These are phyloP conservation scores for Suillus weaverae DNA, from an alignment of 768 basidiomycete species.

Conservation along the genomic window DNA sequence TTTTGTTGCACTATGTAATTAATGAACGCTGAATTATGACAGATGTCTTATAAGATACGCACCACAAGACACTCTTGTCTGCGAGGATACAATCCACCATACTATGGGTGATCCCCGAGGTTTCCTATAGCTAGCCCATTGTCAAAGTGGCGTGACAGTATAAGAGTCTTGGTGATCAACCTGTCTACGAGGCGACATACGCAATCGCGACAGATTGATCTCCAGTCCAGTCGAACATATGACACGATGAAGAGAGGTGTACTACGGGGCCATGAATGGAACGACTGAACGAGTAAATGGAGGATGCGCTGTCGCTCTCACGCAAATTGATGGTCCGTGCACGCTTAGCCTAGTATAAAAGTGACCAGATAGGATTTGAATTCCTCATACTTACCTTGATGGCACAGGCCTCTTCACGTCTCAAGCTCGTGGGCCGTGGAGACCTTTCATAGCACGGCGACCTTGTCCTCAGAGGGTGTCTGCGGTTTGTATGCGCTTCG, in stretches of 20 bases:
- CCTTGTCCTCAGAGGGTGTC: slow-evolving; percentile 49
- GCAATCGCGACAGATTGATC: background rate
- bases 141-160: background rate
- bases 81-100: background rate
- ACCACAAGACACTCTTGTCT: background rate
- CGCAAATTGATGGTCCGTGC: slow-evolving; percentile 26
- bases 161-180: background rate
- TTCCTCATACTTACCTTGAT: slow-evolving; percentile 63
- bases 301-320: background rate
- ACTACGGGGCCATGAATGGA: too few relatives aligned
- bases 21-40: background rate
- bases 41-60: background rate
- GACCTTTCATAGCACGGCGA: slow-evolving; percentile 57
- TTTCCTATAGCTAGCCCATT: background rate
- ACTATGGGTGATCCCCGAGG: background rate
- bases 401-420: slow-evolving; percentile 55
- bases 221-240: background rate
- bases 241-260: background rate
- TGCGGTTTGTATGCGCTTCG: slow-evolving; percentile 55
- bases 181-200: background rate
- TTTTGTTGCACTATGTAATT: background rate
- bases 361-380: rapidly evolving
- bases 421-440: slow-evolving; percentile 57
- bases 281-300: background rate
- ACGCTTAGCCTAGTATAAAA: slow-evolving; percentile 18